Conservation (phyloP, 176 grass and related monocot genomes). For the Musa troglodytarum region DNA sequence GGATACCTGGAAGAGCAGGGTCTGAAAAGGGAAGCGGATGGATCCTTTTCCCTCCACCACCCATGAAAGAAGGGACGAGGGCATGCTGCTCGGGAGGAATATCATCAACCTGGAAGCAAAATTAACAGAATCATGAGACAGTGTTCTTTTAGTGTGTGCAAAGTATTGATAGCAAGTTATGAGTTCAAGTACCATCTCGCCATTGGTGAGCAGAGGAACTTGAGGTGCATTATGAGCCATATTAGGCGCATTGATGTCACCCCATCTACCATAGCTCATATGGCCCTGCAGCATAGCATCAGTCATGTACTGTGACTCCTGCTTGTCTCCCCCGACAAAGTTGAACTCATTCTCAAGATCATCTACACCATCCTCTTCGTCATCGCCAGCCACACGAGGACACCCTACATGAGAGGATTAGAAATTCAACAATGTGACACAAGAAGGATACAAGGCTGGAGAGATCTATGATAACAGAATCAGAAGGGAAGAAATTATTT, state of each 20-base stretch:
- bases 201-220: slow-evolving; percentile 80
- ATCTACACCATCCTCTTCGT: slow-evolving; percentile 80
- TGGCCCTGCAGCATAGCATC: slow-evolving; percentile 60
- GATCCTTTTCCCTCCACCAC: slow-evolving; percentile 77
- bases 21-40: slow-evolving; percentile 73
- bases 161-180: neutral
- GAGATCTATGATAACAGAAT: neutral
- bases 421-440: neutral
- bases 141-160: no score
- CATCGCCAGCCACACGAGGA: slow-evolving; percentile 60
- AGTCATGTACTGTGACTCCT: slow-evolving; percentile 40
- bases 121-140: neutral
- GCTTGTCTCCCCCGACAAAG: slow-evolving; percentile 29
- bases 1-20: slow-evolving; percentile 51
- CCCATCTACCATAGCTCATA: slow-evolving; percentile 69
- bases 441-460: neutral
- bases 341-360: slow-evolving; percentile 85
- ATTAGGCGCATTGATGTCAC: slow-evolving; percentile 31
- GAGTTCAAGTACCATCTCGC: slow-evolving; percentile 51
- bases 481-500: neutral
- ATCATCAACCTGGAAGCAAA: slow-evolving; percentile 50
- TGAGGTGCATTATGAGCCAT: slow-evolving; percentile 40
- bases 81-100: slow-evolving; percentile 93
- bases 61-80: slow-evolving; percentile 79
- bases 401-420: slow-evolving; percentile 34